Evolutionary conservation across 768 basidiomycete genomes (phyloP).

Genomic region (Collybiopsis luxurians): DNA sequence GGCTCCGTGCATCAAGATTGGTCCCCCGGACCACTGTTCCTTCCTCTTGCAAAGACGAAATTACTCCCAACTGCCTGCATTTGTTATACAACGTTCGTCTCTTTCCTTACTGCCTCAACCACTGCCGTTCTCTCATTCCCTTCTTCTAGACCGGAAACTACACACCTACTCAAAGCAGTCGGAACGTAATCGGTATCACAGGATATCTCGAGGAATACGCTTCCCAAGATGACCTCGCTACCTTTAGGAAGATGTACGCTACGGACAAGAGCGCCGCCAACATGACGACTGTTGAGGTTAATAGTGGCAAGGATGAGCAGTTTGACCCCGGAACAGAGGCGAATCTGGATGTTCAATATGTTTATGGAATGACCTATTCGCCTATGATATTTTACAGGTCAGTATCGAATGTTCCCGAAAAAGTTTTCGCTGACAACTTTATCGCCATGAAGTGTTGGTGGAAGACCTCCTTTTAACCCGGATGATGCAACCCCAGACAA

Average conservation of each 20-base stretch:
- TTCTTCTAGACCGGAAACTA: constrained; percentile 17
- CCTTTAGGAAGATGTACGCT: constrained; percentile 15
- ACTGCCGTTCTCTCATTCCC: not conserved
- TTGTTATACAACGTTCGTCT: constrained; percentile 28
- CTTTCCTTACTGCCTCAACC: not conserved
- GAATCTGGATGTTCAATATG: constrained; percentile 34
- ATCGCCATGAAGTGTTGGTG: constrained; percentile 16
- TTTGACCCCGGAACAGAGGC: constrained; percentile 16
- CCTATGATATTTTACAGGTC: constrained; percentile 1
- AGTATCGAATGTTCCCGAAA: not conserved
- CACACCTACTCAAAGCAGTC: constrained; percentile 23
- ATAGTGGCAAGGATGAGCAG: constrained; percentile 6
- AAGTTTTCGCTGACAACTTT: not conserved
- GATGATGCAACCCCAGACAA: constrained; percentile 46
- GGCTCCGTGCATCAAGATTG: not conserved
- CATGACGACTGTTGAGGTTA: constrained; percentile 8
- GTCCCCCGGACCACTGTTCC: constrained; percentile 20
- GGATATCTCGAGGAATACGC: constrained; percentile 26
- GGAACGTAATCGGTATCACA: constrained; percentile 30
- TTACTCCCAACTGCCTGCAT: constrained; percentile 30
- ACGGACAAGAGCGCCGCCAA: not conserved
- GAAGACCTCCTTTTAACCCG: constrained; percentile 57
- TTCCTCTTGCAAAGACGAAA: constrained; percentile 21
- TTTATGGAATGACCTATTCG: constrained; percentile 22
- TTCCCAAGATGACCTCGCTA: constrained; percentile 30